Percentiles rank a stretch among this genome's conserved stretches.
Evolutionary conservation across 2,329 filamentous ascomycete species (phyloP).

Genomic region (Fusarium buxicola): DNA sequence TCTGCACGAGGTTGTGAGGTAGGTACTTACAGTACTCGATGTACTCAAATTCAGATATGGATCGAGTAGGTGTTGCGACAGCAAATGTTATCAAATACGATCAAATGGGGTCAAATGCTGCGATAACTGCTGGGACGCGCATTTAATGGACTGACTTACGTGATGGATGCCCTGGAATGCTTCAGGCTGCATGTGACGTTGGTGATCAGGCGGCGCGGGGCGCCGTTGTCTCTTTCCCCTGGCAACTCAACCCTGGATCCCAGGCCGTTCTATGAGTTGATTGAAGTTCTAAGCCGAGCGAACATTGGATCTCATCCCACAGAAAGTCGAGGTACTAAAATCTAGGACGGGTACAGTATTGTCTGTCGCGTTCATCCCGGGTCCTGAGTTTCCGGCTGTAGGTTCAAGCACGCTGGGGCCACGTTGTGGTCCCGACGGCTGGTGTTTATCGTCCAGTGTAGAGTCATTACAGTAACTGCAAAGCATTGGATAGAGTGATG

Average conservation of each 20-base stretch:
- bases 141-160: constrained; percentile 1
- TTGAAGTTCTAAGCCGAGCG: constrained; percentile 19
- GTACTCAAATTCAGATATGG: background rate
- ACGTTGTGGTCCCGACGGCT: constrained; percentile 23
- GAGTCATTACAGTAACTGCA: background rate
- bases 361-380: constrained; percentile 6
- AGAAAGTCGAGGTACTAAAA: constrained; percentile 12
- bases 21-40: background rate
- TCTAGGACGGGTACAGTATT: background rate
- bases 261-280: constrained; percentile 6
- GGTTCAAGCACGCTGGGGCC: constrained; percentile 22
- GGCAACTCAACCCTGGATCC: constrained; percentile 29
- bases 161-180: constrained; percentile 3
- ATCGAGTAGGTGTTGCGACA: background rate
- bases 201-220: background rate
- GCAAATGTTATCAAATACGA: too few species aligned
- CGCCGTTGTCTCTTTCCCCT: constrained; percentile 27
- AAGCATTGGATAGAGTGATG: constrained; percentile 20
- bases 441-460: background rate
- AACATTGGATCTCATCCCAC: constrained; percentile 12
- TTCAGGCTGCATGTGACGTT: background rate
- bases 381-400: constrained; percentile 1
- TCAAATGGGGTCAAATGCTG: constrained; percentile 2
- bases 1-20: background rate
- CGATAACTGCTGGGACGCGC: background rate